Base-by-base conservation (phyloP, 108 stramenopile species). In the Nitzschia sp. region DNA sequence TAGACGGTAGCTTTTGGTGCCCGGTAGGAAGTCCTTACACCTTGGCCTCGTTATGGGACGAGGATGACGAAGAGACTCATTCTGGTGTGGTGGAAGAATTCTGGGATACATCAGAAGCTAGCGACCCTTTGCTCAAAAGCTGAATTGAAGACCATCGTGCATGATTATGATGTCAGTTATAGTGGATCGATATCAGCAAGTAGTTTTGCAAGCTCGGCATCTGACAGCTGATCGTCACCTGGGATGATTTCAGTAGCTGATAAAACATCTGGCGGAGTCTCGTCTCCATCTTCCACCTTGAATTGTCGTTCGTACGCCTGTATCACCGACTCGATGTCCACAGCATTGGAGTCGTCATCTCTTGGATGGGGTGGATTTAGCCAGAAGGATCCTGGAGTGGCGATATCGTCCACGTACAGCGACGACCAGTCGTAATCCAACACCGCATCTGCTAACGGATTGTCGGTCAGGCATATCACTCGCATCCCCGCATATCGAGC, bases 341-440 rank as follows among this genome's bases (percentile, higher is more conserved):
- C 85, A 25, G 30, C 28, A 68, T 92, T 87, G 1, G 86, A 82
- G 13, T 75, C 69, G 58, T 87, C 88, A 65, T 92, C 91, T 63
- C 72, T 56, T 30, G 85, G 81, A 52, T 60, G 56, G 2, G 87
- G 85, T 38, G 88, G 86, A 80, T 92, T 92, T 41, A 92, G 61
- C 91, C 91, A 92, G 70, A 82, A 92, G 58, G 80, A 81, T 45
- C 91, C 91, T 4, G 91, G 91, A 13, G 86, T 92, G 22, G 86
- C 76, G 61, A 92, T 83, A 47, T 89, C 86, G 71, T 92, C 88
- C 46, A 92, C 71, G 47, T 6, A 85, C 45, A 68, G 83, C 36
- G 21, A 77, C 33, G 48, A 75, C 78, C 46, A 73, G 69, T 78
- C 70, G 44, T 77, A 50, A 23, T 64, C 76, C 52, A 66, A 52